phyloP scores from a whole-genome alignment of 2,329 filamentous ascomycete species.

The Fusarium stilboides region DNA sequence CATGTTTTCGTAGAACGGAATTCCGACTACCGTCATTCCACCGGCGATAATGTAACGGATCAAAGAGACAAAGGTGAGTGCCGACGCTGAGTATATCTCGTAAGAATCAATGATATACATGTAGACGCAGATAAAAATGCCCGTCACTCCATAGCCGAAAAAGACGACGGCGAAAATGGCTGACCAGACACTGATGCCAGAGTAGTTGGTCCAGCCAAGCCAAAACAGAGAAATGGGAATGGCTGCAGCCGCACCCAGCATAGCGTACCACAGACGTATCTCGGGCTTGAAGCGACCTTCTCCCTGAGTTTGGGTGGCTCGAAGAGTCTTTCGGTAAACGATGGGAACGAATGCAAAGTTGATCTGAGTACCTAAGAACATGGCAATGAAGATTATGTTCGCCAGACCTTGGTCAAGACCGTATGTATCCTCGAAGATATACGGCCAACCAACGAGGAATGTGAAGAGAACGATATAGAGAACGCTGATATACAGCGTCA shows the following conservation, averaged over 20 bases:
- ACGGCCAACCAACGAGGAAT: slow-evolving; percentile 66
- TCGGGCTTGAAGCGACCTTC: slow-evolving; percentile 54
- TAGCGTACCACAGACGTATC: slow-evolving; percentile 60
- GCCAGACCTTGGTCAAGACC: slow-evolving; percentile 59
- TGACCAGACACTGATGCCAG: slow-evolving; percentile 61
- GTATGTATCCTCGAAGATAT: slow-evolving; percentile 63
- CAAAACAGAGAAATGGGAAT: slow-evolving; percentile 65
- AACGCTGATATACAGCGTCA: slow-evolving; percentile 66
- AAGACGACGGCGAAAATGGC: slow-evolving; percentile 59
- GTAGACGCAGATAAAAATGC: slow-evolving; percentile 51
- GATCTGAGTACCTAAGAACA: slow-evolving; percentile 59
- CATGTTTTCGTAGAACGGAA: slow-evolving; percentile 54
- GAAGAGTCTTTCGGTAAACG: slow-evolving; percentile 52
- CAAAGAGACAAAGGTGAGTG: slow-evolving; percentile 52
- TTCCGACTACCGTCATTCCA: slow-evolving; percentile 55
- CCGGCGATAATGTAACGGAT: slow-evolving; percentile 53
- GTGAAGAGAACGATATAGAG: slow-evolving; percentile 69
- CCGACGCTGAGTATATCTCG: slow-evolving; percentile 54
- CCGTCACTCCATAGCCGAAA: slow-evolving; percentile 61
- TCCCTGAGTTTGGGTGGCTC: slow-evolving; percentile 39
- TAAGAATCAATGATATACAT: slow-evolving; percentile 58
- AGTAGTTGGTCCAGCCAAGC: slow-evolving; percentile 64
- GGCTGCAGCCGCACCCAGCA: slow-evolving; percentile 58
- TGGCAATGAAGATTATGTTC: slow-evolving; percentile 61
- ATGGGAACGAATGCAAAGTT: slow-evolving; percentile 54